phyloP scores from a whole-genome alignment of 257 asterid genomes.

The Solanum okadae region DNA sequence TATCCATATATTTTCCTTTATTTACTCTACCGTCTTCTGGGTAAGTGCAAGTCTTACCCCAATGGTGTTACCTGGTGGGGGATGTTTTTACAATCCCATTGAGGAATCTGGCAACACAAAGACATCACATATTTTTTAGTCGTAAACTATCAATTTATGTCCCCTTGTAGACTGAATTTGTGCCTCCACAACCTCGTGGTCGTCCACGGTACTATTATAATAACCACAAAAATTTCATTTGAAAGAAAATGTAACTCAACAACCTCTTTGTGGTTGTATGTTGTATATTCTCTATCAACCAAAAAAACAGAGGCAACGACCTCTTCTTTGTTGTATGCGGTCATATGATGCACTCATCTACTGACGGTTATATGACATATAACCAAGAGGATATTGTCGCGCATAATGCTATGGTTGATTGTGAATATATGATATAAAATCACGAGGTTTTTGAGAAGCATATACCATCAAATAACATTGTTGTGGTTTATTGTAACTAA shows the following conservation, averaged over 20 bases:
- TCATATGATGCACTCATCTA: background rate
- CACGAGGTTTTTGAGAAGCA: background rate
- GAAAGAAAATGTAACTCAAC: too few relatives aligned
- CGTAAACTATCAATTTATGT: too few relatives aligned
- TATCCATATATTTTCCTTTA: background rate
- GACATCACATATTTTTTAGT: fast-evolving
- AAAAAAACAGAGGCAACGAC: too few relatives aligned
- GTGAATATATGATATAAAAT: background rate
- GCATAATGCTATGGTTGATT: background rate
- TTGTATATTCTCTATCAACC: too few relatives aligned
- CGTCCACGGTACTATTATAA: background rate
- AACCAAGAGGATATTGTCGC: background rate
- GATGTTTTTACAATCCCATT: background rate
- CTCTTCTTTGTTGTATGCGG: background rate
- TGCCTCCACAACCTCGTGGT: background rate
- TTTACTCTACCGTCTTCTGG: background rate
- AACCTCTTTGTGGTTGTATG: too few relatives aligned
- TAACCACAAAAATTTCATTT: too few relatives aligned
- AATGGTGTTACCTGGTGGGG: background rate
- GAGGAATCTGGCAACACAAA: background rate
- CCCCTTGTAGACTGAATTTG: background rate
- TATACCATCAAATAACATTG: too few relatives aligned
- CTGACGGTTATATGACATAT: too few relatives aligned
- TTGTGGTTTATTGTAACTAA: background rate
- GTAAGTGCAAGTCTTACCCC: background rate